These are phyloP conservation scores for Fraxinus americana DNA, from an alignment of 257 asterid species.

Conservation along the genomic window DNA sequence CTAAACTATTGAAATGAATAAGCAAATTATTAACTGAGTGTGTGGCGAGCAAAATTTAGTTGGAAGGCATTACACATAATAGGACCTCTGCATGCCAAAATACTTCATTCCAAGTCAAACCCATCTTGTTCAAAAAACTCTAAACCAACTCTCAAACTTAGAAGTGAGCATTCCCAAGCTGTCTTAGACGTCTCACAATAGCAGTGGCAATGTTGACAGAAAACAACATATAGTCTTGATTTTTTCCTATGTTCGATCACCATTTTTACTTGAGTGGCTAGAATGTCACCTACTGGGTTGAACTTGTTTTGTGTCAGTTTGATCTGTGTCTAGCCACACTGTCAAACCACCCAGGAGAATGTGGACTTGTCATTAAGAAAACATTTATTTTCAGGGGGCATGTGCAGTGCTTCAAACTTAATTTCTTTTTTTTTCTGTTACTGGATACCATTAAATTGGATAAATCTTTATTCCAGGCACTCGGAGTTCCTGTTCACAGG, in stretches of 20 bases:
- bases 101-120: too few relatives aligned
- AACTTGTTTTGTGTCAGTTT: background rate
- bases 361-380: background rate
- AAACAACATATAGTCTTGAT: background rate
- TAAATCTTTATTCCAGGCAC: conserved; percentile 63
- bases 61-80: background rate
- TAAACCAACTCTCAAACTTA: background rate
- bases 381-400: background rate
- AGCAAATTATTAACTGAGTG: background rate
- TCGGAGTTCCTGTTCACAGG: conserved; percentile 89
- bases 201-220: background rate
- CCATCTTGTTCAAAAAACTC: too few relatives aligned
- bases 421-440: background rate
- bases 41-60: background rate
- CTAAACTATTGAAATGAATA: background rate
- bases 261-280: background rate
- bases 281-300: too few relatives aligned
- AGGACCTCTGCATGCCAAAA: background rate
- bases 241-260: background rate
- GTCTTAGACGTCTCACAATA: background rate
- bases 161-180: background rate
- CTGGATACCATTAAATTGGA: conserved; percentile 19
- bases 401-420: background rate
- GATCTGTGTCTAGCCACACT: background rate
- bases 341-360: background rate